phyloP scores from a whole-genome alignment of 257 asterid species.

The Perilla frutescens region DNA sequence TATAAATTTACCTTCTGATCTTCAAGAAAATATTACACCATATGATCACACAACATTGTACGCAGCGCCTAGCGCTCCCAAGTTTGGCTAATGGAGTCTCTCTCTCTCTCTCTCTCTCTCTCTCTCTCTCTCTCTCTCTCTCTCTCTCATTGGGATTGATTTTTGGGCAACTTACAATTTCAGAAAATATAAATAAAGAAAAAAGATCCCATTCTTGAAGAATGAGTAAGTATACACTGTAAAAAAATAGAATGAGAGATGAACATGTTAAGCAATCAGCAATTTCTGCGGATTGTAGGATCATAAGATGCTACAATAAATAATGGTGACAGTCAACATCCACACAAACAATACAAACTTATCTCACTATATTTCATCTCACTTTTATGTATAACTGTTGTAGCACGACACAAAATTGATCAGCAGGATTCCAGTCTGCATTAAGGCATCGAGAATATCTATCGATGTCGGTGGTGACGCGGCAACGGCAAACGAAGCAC shows the following conservation, averaged over 20 bases:
- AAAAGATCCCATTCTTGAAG: not conserved
- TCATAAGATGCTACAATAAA: constrained; percentile 29
- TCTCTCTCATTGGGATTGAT: too few relatives aligned
- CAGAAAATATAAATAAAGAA: too few relatives aligned
- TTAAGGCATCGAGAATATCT: constrained; percentile 4
- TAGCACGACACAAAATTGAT: constrained; percentile 34
- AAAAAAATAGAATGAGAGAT: not conserved
- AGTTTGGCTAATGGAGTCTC: too few relatives aligned
- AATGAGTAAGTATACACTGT: not conserved
- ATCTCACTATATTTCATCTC: constrained; percentile 30
- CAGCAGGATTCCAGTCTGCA: constrained; percentile 37
- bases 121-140: too few relatives aligned
- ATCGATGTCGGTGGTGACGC: constrained; percentile 1
- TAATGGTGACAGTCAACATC: not conserved
- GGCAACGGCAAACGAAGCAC: not conserved
- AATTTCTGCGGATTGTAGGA: not conserved
- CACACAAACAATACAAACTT: constrained; percentile 10
- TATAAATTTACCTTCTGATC: too few relatives aligned
- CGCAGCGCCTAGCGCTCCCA: too few relatives aligned
- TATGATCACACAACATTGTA: too few relatives aligned
- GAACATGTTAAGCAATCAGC: constrained; percentile 13
- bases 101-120: too few relatives aligned
- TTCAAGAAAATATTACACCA: too few relatives aligned
- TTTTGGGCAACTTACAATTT: not conserved
- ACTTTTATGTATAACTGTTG: constrained; percentile 25